These are phyloP conservation scores for Candida nanaspora DNA, from an alignment of 805 yeast species.

Conservation along the genomic window DNA sequence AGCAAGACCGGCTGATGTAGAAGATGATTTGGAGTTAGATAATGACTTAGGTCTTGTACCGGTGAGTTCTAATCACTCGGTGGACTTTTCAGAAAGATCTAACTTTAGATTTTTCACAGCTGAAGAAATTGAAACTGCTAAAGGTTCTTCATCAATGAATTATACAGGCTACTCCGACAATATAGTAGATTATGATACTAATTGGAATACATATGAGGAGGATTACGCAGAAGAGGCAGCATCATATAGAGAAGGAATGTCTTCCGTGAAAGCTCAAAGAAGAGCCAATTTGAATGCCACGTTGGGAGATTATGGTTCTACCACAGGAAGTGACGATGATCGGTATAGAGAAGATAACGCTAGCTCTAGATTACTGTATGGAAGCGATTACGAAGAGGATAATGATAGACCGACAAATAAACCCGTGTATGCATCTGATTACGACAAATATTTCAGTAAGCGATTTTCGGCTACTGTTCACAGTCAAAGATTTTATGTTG, in stretches of 20 bases:
- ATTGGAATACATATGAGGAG: slow-evolving; percentile 63
- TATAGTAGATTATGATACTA: slow-evolving; percentile 61
- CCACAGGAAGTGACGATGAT: slow-evolving; percentile 12
- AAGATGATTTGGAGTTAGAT: slow-evolving; percentile 5
- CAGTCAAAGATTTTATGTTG: slow-evolving; percentile 80
- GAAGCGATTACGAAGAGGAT: slow-evolving; percentile 13
- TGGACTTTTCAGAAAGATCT: slow-evolving; percentile 29
- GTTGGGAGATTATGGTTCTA: slow-evolving; percentile 9
- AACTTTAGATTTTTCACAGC: slow-evolving; percentile 77
- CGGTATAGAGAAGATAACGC: slow-evolving; percentile 5
- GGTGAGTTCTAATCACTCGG: slow-evolving; percentile 29
- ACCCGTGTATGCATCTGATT: slow-evolving; percentile 21
- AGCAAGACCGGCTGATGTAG: slow-evolving; percentile 4
- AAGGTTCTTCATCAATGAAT: slow-evolving; percentile 75
- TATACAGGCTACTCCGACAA: slow-evolving; percentile 28
- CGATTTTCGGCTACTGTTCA: slow-evolving; percentile 33
- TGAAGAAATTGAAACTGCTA: slow-evolving; percentile 80
- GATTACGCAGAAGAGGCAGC: slow-evolving; percentile 18
- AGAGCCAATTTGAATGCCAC: not conserved
- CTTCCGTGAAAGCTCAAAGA: not conserved
- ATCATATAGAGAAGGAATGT: slow-evolving; percentile 1
- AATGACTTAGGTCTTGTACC: slow-evolving; percentile 27
- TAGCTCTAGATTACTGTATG: not conserved
- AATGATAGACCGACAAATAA: slow-evolving; percentile 8
- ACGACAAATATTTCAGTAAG: slow-evolving; percentile 33